These are phyloP conservation scores for Orbilia blumenaviensis DNA, from an alignment of 2,329 filamentous ascomycete genomes.

Conservation along the genomic window DNA sequence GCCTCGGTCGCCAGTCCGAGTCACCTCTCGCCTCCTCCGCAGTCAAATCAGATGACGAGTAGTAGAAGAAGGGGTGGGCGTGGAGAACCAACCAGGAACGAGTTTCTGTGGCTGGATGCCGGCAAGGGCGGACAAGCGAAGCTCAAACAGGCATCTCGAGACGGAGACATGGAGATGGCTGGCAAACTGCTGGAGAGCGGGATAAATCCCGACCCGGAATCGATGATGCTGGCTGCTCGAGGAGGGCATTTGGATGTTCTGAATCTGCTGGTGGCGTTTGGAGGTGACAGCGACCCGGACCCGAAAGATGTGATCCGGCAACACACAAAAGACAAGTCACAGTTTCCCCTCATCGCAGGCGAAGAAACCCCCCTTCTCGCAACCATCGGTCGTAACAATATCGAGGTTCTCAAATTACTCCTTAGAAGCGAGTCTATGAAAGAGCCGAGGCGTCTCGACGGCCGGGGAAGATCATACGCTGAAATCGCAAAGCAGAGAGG, in stretches of 20 bases:
- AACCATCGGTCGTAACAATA: slow-evolving; percentile 86
- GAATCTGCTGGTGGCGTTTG: slow-evolving; percentile 77
- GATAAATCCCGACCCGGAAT: slow-evolving; percentile 76
- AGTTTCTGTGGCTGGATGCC: slow-evolving; percentile 58
- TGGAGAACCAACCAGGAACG: slow-evolving; percentile 57
- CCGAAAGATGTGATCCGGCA: slow-evolving; percentile 59
- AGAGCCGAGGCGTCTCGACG: slow-evolving; percentile 78
- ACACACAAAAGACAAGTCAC: slow-evolving; percentile 54
- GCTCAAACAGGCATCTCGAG: slow-evolving; percentile 60
- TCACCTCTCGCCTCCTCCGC: slow-evolving; percentile 57
- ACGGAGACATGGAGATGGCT: slow-evolving; percentile 61
- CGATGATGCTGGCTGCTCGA: slow-evolving; percentile 88
- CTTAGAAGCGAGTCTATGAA: slow-evolving; percentile 72
- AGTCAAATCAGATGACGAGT: slow-evolving; percentile 45
- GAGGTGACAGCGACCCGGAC: slow-evolving; percentile 69
- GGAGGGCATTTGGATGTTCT: slow-evolving; percentile 90
- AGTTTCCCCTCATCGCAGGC: slow-evolving; percentile 66
- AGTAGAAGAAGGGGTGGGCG: slow-evolving; percentile 56
- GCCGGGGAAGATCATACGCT: slow-evolving; percentile 81
- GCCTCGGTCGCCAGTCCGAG: slow-evolving; percentile 57
- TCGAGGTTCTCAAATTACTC: slow-evolving; percentile 82
- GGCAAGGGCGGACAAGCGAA: slow-evolving; percentile 57
- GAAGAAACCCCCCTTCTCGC: slow-evolving; percentile 92
- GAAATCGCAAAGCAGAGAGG: slow-evolving; percentile 84
- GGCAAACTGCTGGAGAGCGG: slow-evolving; percentile 57